phyloP scores from a whole-genome alignment of 495 filamentous ascomycete genomes.

The Lineolata rhizophorae region DNA sequence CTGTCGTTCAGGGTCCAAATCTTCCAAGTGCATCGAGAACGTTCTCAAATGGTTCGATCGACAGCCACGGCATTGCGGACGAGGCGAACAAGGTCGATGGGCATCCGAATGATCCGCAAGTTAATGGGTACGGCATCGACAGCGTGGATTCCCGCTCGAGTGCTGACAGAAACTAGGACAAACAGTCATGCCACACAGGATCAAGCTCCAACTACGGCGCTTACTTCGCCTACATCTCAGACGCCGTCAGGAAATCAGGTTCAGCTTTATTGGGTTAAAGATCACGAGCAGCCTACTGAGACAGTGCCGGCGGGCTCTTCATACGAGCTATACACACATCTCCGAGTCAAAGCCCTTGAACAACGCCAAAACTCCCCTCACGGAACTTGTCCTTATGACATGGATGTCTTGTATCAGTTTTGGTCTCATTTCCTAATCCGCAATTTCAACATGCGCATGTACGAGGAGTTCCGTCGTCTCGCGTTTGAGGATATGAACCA shows the following conservation, averaged over 20 bases:
- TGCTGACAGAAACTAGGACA: too few relatives aligned
- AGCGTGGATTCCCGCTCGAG: too few relatives aligned
- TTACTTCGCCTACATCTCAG: too few relatives aligned
- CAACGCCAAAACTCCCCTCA: conserved; percentile 27
- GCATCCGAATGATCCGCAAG: too few relatives aligned
- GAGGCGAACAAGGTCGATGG: too few relatives aligned
- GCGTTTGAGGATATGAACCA: conserved; percentile 42
- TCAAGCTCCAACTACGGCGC: too few relatives aligned
- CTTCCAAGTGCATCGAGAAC: conserved; percentile 22
- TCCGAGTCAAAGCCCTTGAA: conserved; percentile 32
- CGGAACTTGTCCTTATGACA: conserved; percentile 31
- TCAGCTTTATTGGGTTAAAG: conserved; percentile 29
- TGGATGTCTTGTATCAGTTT: conserved; percentile 50
- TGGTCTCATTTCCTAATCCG: conserved; percentile 59
- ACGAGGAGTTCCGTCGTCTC: conserved; percentile 51
- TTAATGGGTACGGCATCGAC: too few relatives aligned
- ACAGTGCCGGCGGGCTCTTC: conserved; percentile 21
- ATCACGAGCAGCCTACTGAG: conserved; percentile 19
- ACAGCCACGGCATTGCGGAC: conserved; percentile 22
- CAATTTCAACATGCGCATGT: conserved; percentile 61
- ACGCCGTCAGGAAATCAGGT: too few relatives aligned
- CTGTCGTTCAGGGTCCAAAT: conserved; percentile 13
- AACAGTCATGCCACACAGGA: too few relatives aligned
- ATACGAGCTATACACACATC: conserved; percentile 30
- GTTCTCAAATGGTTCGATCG: conserved; percentile 32